Base-by-base conservation (phyloP, 805 yeast genomes). In the Monosporozyma servazzii region DNA sequence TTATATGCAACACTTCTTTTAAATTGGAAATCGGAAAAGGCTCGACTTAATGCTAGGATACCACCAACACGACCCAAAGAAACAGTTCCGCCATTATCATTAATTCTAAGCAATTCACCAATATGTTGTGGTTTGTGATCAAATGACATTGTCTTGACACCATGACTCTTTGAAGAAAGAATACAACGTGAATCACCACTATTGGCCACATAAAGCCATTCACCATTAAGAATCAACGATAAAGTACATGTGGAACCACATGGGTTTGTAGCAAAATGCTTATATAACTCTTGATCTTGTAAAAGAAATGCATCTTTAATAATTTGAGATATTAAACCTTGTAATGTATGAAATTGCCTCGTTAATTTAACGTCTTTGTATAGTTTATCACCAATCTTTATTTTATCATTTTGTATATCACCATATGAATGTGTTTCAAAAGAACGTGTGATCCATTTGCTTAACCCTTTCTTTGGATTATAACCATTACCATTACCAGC, bases 61-160 rank as follows among this genome's bases (percentile, higher is more conserved):
- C 98, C 98, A 66, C 93, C 93, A 48, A 91, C 98, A 68, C 99
- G 79, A 51, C 96, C 96, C 67, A 82, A 78, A 45, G 88, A 95
- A 30, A 91, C 96, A 59, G 81, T 87, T 3, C 97, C 98, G 52
- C 98, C 97, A 27, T 96, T 96, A 50, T 90, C 88, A 58, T 83
- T 82, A 53, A 91, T 91, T 63, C 99, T 75, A 41, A 93, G 81
- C 66, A 85, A 78, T 69, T 91, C 99, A 49, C 97, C 97, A 67
- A 88, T 95, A 65, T 91, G 89, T 44, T 86, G 86, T 21, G 99
- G 98, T 72, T 91, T 91, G 72, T 91, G 99, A 69, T 85, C 91
- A 61, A 74, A 84, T 7, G 88, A 82, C 55, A 84, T 57, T 4
- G 72, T 75, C 63, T 85, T 85, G 8, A 84, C 71, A 1, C 88